These are phyloP conservation scores for Leccinellum luteum DNA, from an alignment of 768 basidiomycete species.

Conservation along the genomic window DNA sequence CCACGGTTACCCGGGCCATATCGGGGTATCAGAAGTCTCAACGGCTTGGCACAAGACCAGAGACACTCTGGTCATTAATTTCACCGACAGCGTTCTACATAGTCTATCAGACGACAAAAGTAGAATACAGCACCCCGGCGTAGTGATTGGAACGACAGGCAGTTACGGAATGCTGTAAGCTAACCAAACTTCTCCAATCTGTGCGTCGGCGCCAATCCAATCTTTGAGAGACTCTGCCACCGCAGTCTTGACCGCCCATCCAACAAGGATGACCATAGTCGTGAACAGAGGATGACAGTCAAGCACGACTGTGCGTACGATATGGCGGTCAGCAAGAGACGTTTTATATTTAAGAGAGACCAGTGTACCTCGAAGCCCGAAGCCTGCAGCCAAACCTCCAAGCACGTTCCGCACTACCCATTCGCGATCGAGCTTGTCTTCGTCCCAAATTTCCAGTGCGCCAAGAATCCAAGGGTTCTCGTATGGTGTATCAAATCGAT, in stretches of 20 bases:
- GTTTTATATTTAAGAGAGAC: background rate
- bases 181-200: slow-evolving; percentile 66
- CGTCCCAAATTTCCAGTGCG: slow-evolving; percentile 61
- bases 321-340: background rate
- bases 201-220: slow-evolving; percentile 63
- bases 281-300: slow-evolving; percentile 75
- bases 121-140: background rate
- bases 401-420: slow-evolving; percentile 83
- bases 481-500: slow-evolving; percentile 26
- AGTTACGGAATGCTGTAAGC: slow-evolving; percentile 75
- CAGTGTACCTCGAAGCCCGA: slow-evolving; percentile 70
- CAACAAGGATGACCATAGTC: slow-evolving; percentile 67
- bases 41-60: background rate
- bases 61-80: slow-evolving; percentile 5
- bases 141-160: background rate
- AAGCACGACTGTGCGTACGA: slow-evolving; percentile 55
- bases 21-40: slow-evolving; percentile 25
- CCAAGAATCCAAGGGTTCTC: slow-evolving; percentile 35
- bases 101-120: background rate
- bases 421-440: slow-evolving; percentile 73
- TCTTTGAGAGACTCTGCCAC: slow-evolving; percentile 59
- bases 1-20: background rate
- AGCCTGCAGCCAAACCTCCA: slow-evolving; percentile 85
- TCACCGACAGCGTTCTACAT: background rate
- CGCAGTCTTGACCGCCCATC: slow-evolving; percentile 69